Base-by-base conservation (phyloP, 106 monocot species). In the Platanthera zijinensis region DNA sequence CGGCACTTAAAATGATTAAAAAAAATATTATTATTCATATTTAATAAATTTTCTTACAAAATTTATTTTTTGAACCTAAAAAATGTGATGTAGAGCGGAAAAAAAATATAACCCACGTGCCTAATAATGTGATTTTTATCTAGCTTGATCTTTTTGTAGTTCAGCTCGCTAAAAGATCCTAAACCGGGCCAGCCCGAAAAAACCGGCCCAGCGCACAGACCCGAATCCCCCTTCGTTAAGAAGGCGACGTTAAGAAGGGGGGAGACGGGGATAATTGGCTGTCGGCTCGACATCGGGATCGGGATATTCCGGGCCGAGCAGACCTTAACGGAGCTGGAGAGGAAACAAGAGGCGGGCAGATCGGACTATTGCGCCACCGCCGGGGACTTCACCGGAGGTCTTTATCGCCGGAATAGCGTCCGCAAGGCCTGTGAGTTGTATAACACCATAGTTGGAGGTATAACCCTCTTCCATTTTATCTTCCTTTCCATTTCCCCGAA, bases 211-310 rank as follows among this genome's bases (percentile, higher is more conserved):
- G 39, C 1, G 39, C 39, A 39, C 39, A 39, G 39, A 39, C 39
- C 39, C 39, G 39, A 39, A 39, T 39, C 1, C 59, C 59, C 6
- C 59, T 56, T 56, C 17, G 56, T 56, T 56, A 56, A 14, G 56
- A 56, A n/a, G 13, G 25, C 25, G 25, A 25, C 25, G 25, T 25
- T 25, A 25, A 25, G 25, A 25, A 0, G 25, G 25, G 12, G 56
- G 56, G 13, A 15, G 14, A 53, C 52, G 14, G 52, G 10, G 52
- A 14, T 1, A 39, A 1, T 1, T 39, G 14, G 52, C 52, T 53
- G 52, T 53, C 52, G 61, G 39, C 8, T 67, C 67, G 39, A 67
- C 32, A 19, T 67, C 67, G 25, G 67, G 67, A 30, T 67, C 67
- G 22, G 67, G n/a, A 39, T 32, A 48, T 17, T 48, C 70, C 46